phyloP scores from a whole-genome alignment of 228 moss, liverwort and hornwort species.

The Sphagnum magellanicum region DNA sequence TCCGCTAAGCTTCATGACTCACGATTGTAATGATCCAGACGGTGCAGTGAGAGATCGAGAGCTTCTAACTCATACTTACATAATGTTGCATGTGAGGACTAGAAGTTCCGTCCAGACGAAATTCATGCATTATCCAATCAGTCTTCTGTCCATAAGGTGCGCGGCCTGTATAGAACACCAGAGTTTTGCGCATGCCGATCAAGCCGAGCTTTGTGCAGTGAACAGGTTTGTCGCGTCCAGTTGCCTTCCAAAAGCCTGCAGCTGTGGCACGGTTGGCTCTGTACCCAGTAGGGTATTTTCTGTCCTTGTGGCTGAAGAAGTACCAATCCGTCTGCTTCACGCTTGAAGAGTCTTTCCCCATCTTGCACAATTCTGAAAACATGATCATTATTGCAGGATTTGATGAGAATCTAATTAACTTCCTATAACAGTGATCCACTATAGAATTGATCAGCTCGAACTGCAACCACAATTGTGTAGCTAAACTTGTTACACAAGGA shows the following conservation, averaged over 20 bases:
- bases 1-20: too few relatives aligned
- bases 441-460: too few relatives aligned
- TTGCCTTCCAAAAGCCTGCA: conserved; percentile 41
- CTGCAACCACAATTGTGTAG: too few relatives aligned
- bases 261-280: conserved; percentile 36
- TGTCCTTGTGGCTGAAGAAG: conserved; percentile 38
- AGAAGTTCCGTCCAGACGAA: conserved; percentile 8
- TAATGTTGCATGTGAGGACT: conserved; percentile 1
- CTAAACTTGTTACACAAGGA: too few relatives aligned
- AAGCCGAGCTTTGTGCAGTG: conserved; percentile 4
- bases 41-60: too few relatives aligned
- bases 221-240: conserved; percentile 35
- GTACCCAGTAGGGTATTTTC: conserved; percentile 42
- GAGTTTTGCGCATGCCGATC: conserved; percentile 42
- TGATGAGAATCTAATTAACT: too few relatives aligned
- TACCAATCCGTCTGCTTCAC: conserved; percentile 16
- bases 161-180: conserved; percentile 39
- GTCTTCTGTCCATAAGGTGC: conserved; percentile 40
- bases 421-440: too few relatives aligned
- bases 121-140: conserved; percentile 51
- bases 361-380: conserved; percentile 11
- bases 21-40: background rate
- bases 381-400: background rate
- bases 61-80: background rate
- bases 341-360: conserved; percentile 7